Evolutionary conservation across 78 protist genomes (phyloP).

Genomic region (Pigoraptor vietnamica): DNA sequence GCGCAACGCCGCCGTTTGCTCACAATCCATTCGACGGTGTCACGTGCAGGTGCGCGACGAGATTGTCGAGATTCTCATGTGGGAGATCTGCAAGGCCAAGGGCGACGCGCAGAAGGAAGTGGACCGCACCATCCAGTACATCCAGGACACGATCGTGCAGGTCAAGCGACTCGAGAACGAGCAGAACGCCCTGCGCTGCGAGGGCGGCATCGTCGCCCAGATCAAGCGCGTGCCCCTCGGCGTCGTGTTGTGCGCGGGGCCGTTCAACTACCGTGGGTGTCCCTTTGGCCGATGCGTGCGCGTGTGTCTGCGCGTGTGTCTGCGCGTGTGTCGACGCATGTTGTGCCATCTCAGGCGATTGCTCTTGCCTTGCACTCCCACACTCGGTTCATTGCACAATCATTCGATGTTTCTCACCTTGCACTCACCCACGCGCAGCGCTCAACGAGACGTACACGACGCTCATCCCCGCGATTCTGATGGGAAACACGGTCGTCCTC

Average conservation of each 20-base stretch:
- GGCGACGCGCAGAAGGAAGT: conserved; percentile 30
- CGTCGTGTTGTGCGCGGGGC: conserved; percentile 26
- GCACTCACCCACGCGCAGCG: too few relatives aligned
- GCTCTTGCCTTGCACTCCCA: too few relatives aligned
- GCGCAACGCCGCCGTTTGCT: not conserved
- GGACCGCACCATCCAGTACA: conserved; percentile 38
- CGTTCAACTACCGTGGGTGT: too few relatives aligned
- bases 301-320: too few relatives aligned
- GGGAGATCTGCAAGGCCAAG: conserved; percentile 39
- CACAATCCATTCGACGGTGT: not conserved
- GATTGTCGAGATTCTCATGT: conserved; percentile 35
- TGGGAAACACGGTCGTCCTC: too few relatives aligned
- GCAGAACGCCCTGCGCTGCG: not conserved
- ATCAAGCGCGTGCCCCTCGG: conserved; percentile 32
- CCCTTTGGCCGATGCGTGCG: too few relatives aligned
- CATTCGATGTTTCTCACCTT: too few relatives aligned
- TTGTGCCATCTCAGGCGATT: too few relatives aligned
- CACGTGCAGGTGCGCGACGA: not conserved
- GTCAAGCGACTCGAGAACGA: not conserved
- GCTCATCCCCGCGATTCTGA: too few relatives aligned
- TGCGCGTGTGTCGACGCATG: too few relatives aligned
- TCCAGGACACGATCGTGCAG: not conserved
- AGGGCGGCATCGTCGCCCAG: conserved; percentile 16
- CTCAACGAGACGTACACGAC: too few relatives aligned
- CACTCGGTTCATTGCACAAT: too few relatives aligned